Percentiles rank a stretch among this genome's conserved stretches.
phyloP scores from a whole-genome alignment of 2,329 filamentous ascomycete species.

The Pseudogymnoascus sp. region DNA sequence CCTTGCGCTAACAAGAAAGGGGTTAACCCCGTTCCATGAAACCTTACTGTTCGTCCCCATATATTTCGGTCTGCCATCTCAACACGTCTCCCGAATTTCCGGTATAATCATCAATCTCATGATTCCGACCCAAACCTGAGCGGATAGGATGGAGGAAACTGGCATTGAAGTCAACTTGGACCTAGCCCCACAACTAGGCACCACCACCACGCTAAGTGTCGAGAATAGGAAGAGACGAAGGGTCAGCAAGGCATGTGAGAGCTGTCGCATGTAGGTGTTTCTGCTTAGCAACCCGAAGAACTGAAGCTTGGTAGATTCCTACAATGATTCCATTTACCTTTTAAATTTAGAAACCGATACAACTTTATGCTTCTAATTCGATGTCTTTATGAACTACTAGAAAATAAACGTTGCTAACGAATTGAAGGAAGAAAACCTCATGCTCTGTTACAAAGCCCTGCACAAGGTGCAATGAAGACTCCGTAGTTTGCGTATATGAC shows the following conservation, averaged over 20 bases:
- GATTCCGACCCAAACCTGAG: not conserved
- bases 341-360: not conserved
- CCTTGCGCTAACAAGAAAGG: not conserved
- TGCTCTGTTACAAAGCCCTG: conserved; percentile 6
- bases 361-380: not conserved
- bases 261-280: conserved; percentile 12
- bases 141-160: not conserved
- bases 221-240: conserved; percentile 11
- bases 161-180: not conserved
- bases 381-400: not conserved
- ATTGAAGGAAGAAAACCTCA: not conserved
- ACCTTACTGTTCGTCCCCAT: not conserved
- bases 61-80: not conserved
- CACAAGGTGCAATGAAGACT: not conserved
- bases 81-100: not conserved
- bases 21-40: not conserved
- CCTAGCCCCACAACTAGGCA: not conserved
- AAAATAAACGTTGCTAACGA: not conserved
- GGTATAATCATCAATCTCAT: not conserved
- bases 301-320: not conserved
- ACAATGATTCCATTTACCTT: not conserved
- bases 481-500: not conserved
- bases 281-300: not conserved
- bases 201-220: not conserved
- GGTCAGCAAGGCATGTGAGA: conserved; percentile 16